A percentile compares a stretch with the other conserved stretches of the same genome.
Evolutionary conservation across 1,139 yeast genomes (phyloP).

Genomic region (Torulaspora pretoriensis): DNA sequence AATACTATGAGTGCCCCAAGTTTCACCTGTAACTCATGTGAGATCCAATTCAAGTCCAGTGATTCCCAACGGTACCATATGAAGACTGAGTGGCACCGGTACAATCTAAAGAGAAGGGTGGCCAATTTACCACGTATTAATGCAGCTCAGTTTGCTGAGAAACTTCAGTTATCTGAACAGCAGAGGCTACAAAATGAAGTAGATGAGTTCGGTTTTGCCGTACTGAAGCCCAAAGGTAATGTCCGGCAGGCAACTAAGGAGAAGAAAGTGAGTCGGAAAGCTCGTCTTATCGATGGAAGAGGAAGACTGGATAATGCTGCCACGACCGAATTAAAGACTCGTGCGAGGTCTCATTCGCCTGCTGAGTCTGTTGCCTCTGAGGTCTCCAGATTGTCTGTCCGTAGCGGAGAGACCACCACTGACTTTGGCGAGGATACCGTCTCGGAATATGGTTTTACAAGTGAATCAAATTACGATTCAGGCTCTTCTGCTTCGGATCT

Average conservation of each 20-base stretch:
- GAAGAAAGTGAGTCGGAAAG: conserved; percentile 32
- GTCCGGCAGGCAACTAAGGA: conserved; percentile 9
- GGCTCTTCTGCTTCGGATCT: conserved; percentile 30
- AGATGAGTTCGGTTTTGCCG: conserved; percentile 63
- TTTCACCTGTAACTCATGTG: conserved; percentile 83
- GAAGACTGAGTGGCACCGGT: conserved; percentile 96
- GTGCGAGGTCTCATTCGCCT: conserved; percentile 42
- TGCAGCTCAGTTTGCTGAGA: conserved; percentile 78
- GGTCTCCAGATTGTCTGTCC: conserved; percentile 54
- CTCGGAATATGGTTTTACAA: conserved; percentile 45
- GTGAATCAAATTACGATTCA: conserved; percentile 44
- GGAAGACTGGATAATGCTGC: neutral
- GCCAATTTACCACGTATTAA: conserved; percentile 77
- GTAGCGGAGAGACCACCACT: conserved; percentile 36
- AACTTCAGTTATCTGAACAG: conserved; percentile 44
- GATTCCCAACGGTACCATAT: conserved; percentile 83
- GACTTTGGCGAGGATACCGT: conserved; percentile 48
- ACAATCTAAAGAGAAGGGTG: conserved; percentile 85
- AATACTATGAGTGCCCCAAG: conserved; percentile 16
- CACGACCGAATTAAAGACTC: conserved; percentile 1
- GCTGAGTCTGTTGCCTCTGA: conserved; percentile 52
- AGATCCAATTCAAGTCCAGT: conserved; percentile 67
- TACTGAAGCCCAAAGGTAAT: conserved; percentile 25
- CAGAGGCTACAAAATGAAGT: conserved; percentile 44
- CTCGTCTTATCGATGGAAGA: neutral